Percentiles rank a stretch among this genome's conserved stretches.
phyloP scores from a whole-genome alignment of 805 yeast genomes.

The Kodamaea nitidulidarum region DNA sequence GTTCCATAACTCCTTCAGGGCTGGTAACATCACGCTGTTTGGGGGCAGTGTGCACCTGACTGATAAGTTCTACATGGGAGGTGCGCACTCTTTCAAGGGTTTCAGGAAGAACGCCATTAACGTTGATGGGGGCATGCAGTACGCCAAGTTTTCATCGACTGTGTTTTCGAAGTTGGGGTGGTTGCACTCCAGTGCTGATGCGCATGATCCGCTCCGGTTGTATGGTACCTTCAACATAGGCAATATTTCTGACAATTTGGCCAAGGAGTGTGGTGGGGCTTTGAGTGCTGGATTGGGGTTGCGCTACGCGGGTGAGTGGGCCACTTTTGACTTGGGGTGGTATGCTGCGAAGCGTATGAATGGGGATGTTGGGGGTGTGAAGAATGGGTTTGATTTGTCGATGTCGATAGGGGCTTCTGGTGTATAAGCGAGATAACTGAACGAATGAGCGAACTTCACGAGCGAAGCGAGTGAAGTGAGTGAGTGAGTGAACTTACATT shows the following conservation, averaged over 20 bases:
- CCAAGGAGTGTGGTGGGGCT: slow-evolving; percentile 17
- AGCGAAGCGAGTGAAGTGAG: too few relatives aligned
- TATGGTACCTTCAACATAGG: slow-evolving; percentile 71
- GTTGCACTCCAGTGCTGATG: slow-evolving; percentile 18
- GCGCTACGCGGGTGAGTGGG: slow-evolving; percentile 37
- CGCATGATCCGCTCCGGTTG: slow-evolving; percentile 35
- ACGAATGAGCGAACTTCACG: too few relatives aligned
- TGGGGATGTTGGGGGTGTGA: slow-evolving; percentile 23
- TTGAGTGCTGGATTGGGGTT: slow-evolving; percentile 36
- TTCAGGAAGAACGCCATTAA: slow-evolving; percentile 67
- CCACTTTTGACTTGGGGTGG: slow-evolving; percentile 40
- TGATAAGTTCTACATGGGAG: slow-evolving; percentile 84
- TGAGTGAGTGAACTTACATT: too few relatives aligned
- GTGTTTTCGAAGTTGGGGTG: slow-evolving; percentile 59
- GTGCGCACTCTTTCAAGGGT: slow-evolving; percentile 68
- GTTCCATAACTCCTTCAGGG: slow-evolving; percentile 43
- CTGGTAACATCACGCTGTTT: slow-evolving; percentile 52
- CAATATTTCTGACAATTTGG: slow-evolving; percentile 36
- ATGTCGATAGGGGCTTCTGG: slow-evolving; percentile 39
- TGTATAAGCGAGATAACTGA: too few relatives aligned
- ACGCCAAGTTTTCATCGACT: slow-evolving; percentile 53
- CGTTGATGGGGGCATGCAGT: slow-evolving; percentile 69
- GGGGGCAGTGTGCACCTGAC: slow-evolving; percentile 47
- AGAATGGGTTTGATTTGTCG: slow-evolving; percentile 37
- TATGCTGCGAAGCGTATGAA: slow-evolving; percentile 25